Base-by-base conservation (phyloP, 2,329 filamentous ascomycete genomes). In the Trichoderma aggressivum region DNA sequence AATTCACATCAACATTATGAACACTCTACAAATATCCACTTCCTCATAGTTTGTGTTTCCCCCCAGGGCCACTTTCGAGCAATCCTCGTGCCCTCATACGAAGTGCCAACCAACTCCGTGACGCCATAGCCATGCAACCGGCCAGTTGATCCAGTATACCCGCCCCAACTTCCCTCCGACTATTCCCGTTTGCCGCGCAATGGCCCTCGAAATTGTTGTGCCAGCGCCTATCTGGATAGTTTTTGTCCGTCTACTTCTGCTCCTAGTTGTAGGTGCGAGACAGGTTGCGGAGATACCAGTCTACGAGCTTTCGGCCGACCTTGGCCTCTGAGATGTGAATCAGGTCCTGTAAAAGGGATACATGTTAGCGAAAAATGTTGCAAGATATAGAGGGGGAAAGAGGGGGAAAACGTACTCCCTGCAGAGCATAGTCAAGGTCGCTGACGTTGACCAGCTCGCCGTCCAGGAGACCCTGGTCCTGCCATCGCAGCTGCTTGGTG, bases 261-360 rank as follows among this genome's bases (percentile, higher is more conserved):
- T 50, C 61, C 61, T 71, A 83, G 79, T 82, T 97, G 86, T 99
- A 99, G 72, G 94, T 97, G 81, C 96, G 91, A 73, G 94, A 93
- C 79, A 99, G 87, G 87, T 99, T 99, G 81, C 96, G 91, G 80
- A 99, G 89, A 83, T 99, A 99, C 96, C 96, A 99, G 84, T 99
- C 96, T 75, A 99, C 95, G 79, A 99, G 86, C 86, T 96, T 97
- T 78, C 96, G 90, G 80, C 96, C 96, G 72, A 98, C 94, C 91
- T 99, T 99, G 76, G 95, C 95, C 85, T 99, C 96, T 72, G 95
- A 98, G 77, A 99, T 96, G 84, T 99, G 96, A 82, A 99, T 99
- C 78, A 99, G 86, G 81, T 99, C 95, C 92, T 94, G 77, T 60
- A 21, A 14, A 16, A 21, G 66, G 47, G 12, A 18, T 66, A 47